These are phyloP conservation scores for Clavariopsis aquatica DNA, from an alignment of 495 filamentous ascomycete species.

Conservation along the genomic window DNA sequence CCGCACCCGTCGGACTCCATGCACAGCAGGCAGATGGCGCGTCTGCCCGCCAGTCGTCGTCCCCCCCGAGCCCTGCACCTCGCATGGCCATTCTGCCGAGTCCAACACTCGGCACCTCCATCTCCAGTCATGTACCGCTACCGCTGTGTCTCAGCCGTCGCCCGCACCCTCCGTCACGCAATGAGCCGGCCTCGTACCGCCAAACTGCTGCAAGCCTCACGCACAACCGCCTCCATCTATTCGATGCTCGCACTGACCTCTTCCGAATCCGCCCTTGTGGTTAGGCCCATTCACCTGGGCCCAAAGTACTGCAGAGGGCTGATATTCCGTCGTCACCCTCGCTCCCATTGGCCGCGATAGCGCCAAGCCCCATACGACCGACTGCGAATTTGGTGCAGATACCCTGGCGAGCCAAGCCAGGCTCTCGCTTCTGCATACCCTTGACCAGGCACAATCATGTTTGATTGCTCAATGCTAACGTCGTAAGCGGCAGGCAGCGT, in stretches of 20 bases:
- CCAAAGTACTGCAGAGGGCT: conserved; percentile 3
- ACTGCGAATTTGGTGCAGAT: neutral
- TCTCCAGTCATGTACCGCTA: conserved; percentile 25
- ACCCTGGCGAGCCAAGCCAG: neutral
- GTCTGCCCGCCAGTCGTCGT: conserved; percentile 1
- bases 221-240: conserved; percentile 17
- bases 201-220: conserved; percentile 21
- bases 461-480: neutral
- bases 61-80: conserved; percentile 11
- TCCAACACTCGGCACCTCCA: neutral
- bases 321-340: neutral
- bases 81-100: conserved; percentile 11
- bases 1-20: conserved; percentile 8
- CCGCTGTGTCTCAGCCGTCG: conserved; percentile 23
- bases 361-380: neutral
- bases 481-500: conserved; percentile 2
- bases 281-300: conserved; percentile 21
- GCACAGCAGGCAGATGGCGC: conserved; percentile 6
- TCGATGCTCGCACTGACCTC: conserved; percentile 26
- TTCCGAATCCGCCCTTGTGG: conserved; percentile 24
- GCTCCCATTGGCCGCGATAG: neutral
- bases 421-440: neutral
- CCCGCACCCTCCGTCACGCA: conserved; percentile 8
- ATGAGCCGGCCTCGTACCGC: conserved; percentile 8
- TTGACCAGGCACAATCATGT: neutral